Evolutionary conservation across 169 alveolate species (phyloP).

Genomic region (Theileria sp.): DNA sequence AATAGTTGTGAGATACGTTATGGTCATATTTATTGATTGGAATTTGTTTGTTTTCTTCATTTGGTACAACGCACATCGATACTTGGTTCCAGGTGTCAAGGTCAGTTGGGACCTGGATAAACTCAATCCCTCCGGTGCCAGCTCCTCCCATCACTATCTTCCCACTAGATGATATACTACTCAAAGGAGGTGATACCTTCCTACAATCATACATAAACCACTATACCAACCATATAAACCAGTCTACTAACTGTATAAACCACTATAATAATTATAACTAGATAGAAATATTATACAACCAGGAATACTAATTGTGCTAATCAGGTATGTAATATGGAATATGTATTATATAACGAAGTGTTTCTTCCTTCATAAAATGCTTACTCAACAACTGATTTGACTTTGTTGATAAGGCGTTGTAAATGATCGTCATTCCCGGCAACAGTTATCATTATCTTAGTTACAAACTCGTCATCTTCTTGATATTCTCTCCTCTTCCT

Average conservation of each 20-base stretch:
- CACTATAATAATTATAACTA: no score
- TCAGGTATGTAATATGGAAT: not conserved
- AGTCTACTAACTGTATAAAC: no score
- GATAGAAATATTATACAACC: not conserved
- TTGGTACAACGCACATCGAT: conserved; percentile 74
- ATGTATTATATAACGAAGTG: not conserved
- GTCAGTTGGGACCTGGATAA: conserved; percentile 72
- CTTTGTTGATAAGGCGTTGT: conserved; percentile 39
- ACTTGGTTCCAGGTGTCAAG: conserved; percentile 73
- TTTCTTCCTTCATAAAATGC: not conserved
- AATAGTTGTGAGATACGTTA: not conserved
- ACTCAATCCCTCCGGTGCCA: conserved; percentile 80
- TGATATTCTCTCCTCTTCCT: not conserved
- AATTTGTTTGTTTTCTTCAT: conserved; percentile 62
- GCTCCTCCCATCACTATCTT: conserved; percentile 72
- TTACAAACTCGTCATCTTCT: conserved; percentile 38
- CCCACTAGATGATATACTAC: conserved; percentile 72
- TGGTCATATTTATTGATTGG: conserved; percentile 63
- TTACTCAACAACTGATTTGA: conserved; percentile 36
- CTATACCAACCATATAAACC: not conserved
- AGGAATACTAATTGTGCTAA: not conserved
- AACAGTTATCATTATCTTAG: conserved; percentile 43
- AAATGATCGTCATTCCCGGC: conserved; percentile 56
- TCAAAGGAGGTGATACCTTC: conserved; percentile 68
- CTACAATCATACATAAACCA: not conserved